Evolutionary conservation across 441 rosid species (phyloP).

Genomic region (Syzygium syzygioides): DNA sequence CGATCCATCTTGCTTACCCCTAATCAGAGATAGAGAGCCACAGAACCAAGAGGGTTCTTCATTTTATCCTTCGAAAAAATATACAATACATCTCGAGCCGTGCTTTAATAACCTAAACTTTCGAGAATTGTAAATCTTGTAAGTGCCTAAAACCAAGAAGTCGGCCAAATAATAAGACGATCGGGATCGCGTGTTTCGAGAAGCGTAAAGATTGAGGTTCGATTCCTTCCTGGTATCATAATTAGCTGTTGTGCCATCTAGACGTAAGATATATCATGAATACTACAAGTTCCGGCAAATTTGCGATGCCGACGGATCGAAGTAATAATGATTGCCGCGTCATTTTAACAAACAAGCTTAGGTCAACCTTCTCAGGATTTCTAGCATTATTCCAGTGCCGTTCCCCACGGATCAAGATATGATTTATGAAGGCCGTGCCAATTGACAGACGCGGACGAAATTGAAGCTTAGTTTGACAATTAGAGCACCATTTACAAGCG

Average conservation of each 20-base stretch:
- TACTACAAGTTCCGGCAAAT: neutral
- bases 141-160: neutral
- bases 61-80: neutral
- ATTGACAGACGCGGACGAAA: neutral
- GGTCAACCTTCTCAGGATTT: neutral
- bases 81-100: neutral
- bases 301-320: neutral
- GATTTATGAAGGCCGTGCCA: neutral
- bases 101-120: neutral
- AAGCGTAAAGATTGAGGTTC: neutral
- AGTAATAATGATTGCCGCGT: neutral
- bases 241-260: neutral
- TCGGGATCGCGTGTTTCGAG: neutral
- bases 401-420: neutral
- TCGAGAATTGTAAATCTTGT: neutral
- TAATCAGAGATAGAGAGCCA: neutral
- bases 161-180: neutral
- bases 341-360: neutral
- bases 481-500: neutral
- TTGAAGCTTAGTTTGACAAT: neutral
- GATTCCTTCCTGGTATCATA: neutral
- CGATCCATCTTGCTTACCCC: too few species aligned
- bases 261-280: neutral
- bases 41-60: neutral
- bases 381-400: neutral